Conservation (phyloP, 2,329 filamentous ascomycete genomes). For the Chaetoscypha palmicola region DNA sequence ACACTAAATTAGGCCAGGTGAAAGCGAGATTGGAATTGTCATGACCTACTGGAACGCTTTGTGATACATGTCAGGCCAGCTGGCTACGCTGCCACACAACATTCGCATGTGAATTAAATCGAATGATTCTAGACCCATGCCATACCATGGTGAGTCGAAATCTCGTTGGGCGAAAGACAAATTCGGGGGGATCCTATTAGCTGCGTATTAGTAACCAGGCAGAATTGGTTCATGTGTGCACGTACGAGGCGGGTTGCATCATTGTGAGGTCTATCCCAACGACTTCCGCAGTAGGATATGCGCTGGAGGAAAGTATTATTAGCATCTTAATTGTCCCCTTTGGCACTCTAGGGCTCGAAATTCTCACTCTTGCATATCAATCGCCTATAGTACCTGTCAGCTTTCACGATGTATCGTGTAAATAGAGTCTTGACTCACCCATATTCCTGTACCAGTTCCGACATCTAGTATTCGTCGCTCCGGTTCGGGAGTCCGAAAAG, state of each 20-base stretch:
- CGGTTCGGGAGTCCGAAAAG: constrained; percentile 26
- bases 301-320: constrained; percentile 29
- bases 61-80: constrained; percentile 68
- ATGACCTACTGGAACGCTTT: constrained; percentile 56
- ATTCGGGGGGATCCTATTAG: constrained; percentile 60
- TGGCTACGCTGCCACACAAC: constrained; percentile 68
- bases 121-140: constrained; percentile 32
- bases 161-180: constrained; percentile 65
- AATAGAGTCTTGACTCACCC: constrained; percentile 41
- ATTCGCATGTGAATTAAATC: constrained; percentile 80
- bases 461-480: constrained; percentile 52
- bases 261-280: constrained; percentile 54
- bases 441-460: constrained; percentile 85
- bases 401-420: no score
- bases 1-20: no score
- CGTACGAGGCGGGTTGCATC: constrained; percentile 52
- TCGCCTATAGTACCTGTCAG: constrained; percentile 38
- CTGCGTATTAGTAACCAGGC: background rate
- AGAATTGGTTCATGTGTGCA: no score
- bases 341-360: background rate
- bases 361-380: constrained; percentile 71
- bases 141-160: constrained; percentile 67
- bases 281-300: constrained; percentile 52
- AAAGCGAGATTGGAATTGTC: no score
- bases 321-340: background rate